These are phyloP conservation scores for Trametes pubescens DNA, from an alignment of 1,284 basidiomycete genomes.

Conservation along the genomic window DNA sequence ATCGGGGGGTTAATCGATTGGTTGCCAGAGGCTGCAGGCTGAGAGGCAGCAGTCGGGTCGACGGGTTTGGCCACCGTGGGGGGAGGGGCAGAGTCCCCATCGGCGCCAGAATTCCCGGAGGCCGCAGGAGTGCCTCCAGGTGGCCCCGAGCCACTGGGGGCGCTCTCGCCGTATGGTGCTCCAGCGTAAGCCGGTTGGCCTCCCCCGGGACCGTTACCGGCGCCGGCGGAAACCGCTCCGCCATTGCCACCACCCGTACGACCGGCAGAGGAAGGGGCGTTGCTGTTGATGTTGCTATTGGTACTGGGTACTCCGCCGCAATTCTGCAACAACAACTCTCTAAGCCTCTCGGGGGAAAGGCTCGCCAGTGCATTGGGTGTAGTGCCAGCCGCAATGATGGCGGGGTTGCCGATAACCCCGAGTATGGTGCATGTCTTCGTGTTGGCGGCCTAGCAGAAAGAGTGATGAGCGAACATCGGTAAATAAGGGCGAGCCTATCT, in stretches of 20 bases:
- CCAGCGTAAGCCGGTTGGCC: conserved; percentile 7
- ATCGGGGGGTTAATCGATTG: neutral
- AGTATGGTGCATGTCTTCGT: no score
- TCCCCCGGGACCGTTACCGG: neutral
- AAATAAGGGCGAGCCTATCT: no score
- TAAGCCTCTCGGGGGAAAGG: no score
- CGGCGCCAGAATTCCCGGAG: neutral
- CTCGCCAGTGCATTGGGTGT: no score
- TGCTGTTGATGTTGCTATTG: conserved; percentile 8
- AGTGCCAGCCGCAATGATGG: no score
- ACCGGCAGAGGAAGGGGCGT: conserved; percentile 4
- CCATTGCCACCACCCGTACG: neutral
- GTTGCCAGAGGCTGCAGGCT: neutral
- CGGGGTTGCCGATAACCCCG: no score
- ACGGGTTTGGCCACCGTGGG: neutral
- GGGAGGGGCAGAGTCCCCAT: conserved; percentile 1
- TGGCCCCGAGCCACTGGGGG: neutral
- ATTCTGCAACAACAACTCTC: neutral
- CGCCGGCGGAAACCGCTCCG: neutral
- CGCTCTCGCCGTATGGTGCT: neutral
- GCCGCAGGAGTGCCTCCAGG: neutral
- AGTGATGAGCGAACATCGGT: no score
- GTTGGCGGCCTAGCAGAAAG: no score
- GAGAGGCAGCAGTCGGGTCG: neutral
- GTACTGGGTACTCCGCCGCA: neutral